Evolutionary conservation across 163 green algal species (phyloP).

Genomic region (Coccomyxa subellipsoidea): DNA sequence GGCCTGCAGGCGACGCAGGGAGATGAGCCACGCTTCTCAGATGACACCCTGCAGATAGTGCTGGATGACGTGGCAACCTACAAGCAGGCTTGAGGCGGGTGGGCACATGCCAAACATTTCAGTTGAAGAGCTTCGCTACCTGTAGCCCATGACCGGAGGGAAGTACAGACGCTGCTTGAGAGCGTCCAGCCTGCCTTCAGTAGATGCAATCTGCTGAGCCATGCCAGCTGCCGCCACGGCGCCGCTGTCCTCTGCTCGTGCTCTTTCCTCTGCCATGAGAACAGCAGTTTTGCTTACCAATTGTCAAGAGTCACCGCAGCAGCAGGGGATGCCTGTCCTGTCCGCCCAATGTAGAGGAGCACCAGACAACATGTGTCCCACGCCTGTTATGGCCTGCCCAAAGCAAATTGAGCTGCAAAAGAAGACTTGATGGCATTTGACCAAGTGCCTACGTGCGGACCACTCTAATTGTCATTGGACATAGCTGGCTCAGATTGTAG

Average conservation of each 20-base stretch:
- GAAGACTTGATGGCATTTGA: too few species aligned
- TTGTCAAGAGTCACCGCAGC: too few species aligned
- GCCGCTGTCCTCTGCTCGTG: conserved; percentile 46
- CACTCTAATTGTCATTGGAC: too few species aligned
- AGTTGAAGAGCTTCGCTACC: conserved; percentile 37
- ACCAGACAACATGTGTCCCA: too few species aligned
- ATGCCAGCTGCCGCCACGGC: conserved; percentile 50
- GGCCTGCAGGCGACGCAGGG: background rate
- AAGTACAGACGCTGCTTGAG: conserved; percentile 73
- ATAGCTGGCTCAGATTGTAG: too few species aligned
- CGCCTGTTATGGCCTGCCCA: too few species aligned
- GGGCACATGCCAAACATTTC: too few species aligned
- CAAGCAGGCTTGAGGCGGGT: background rate
- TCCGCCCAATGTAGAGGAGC: too few species aligned
- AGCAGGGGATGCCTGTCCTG: too few species aligned
- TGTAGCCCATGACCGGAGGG: conserved; percentile 65
- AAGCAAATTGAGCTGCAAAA: too few species aligned
- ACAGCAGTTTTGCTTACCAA: too few species aligned
- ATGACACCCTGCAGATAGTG: background rate
- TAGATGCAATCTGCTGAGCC: conserved; percentile 54
- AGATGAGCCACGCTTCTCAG: background rate
- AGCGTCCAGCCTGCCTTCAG: conserved; percentile 51
- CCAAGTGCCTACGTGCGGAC: too few species aligned
- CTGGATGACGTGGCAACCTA: background rate
- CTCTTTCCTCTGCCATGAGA: conserved; percentile 43